Conservation (phyloP, 495 filamentous ascomycete genomes). For the Penicillium crystallinum region DNA sequence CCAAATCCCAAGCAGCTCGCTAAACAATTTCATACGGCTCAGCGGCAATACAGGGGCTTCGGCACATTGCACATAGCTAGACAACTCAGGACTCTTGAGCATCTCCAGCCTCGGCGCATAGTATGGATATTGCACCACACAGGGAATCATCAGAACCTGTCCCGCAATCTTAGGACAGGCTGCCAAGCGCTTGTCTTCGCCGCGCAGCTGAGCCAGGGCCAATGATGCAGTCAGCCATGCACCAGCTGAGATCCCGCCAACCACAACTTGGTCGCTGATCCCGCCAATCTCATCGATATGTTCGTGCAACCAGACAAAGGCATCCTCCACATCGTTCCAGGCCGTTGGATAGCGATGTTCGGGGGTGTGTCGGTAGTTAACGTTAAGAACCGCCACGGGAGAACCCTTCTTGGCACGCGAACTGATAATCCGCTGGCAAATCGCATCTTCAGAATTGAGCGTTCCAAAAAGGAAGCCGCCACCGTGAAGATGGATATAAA, state of each 20-base stretch:
- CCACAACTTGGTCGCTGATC: slow-evolving; percentile 31
- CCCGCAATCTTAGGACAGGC: slow-evolving; percentile 30
- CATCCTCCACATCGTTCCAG: slow-evolving; percentile 44
- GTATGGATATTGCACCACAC: slow-evolving; percentile 25
- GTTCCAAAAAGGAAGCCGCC: slow-evolving; percentile 48
- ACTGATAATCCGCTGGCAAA: slow-evolving; percentile 37
- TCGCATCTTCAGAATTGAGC: slow-evolving; percentile 42
- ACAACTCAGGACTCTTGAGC: slow-evolving; percentile 27
- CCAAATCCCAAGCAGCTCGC: slow-evolving; percentile 21
- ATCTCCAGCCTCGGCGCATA: slow-evolving; percentile 33
- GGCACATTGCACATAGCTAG: slow-evolving; percentile 36
- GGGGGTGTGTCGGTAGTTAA: slow-evolving; percentile 46
- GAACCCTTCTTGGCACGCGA: slow-evolving; percentile 10
- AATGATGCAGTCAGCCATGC: slow-evolving; percentile 41
- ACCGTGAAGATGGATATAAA: slow-evolving; percentile 47
- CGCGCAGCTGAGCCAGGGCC: slow-evolving; percentile 25
- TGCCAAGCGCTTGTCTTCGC: slow-evolving; percentile 17
- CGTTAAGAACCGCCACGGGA: slow-evolving; percentile 37
- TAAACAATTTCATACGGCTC: slow-evolving; percentile 29
- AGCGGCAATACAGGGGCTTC: slow-evolving; percentile 37
- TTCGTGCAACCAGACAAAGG: slow-evolving; percentile 41
- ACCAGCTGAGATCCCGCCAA: slow-evolving; percentile 47
- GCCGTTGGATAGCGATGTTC: slow-evolving; percentile 38
- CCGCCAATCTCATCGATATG: slow-evolving; percentile 30
- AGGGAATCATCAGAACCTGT: slow-evolving; percentile 43